phyloP scores from a whole-genome alignment of 495 filamentous ascomycete species.

The Neurospora cerealis region DNA sequence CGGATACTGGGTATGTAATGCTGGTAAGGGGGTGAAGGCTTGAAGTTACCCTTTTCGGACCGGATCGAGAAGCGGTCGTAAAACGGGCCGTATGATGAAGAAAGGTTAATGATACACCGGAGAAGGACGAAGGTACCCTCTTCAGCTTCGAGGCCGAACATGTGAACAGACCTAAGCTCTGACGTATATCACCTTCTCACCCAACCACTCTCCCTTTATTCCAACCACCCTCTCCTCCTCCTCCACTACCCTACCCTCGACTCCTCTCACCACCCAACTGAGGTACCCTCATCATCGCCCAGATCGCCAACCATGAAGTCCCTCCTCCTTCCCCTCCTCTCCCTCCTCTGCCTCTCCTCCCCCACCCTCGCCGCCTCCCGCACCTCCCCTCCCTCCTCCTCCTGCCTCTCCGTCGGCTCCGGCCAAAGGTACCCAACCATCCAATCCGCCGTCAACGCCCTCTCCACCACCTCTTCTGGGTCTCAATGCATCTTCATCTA shows the following conservation, averaged over 20 bases:
- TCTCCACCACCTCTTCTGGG: constrained; percentile 33
- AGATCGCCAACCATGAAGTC: constrained; percentile 5
- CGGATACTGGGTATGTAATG: background rate
- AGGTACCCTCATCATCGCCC: background rate
- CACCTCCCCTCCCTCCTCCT: constrained; percentile 38
- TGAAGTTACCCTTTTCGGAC: background rate
- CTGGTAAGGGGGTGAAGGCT: background rate
- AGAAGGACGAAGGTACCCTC: background rate
- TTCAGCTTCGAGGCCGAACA: background rate
- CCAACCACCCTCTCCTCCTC: background rate
- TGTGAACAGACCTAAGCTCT: background rate
- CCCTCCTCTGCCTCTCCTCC: constrained; percentile 11
- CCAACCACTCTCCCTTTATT: background rate
- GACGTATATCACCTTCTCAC: background rate
- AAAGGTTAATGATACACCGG: background rate
- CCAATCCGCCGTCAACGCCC: constrained; percentile 45
- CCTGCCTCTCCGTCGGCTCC: constrained; percentile 41
- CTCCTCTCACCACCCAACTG: background rate
- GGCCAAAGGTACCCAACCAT: constrained; percentile 37
- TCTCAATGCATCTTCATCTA: constrained; percentile 55
- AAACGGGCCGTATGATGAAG: background rate
- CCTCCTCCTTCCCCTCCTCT: background rate
- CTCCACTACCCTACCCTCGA: background rate
- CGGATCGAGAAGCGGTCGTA: background rate
- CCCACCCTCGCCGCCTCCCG: constrained; percentile 30